These are phyloP conservation scores for Fusarium subtropicale DNA, from an alignment of 2,329 filamentous ascomycete genomes.

Conservation along the genomic window DNA sequence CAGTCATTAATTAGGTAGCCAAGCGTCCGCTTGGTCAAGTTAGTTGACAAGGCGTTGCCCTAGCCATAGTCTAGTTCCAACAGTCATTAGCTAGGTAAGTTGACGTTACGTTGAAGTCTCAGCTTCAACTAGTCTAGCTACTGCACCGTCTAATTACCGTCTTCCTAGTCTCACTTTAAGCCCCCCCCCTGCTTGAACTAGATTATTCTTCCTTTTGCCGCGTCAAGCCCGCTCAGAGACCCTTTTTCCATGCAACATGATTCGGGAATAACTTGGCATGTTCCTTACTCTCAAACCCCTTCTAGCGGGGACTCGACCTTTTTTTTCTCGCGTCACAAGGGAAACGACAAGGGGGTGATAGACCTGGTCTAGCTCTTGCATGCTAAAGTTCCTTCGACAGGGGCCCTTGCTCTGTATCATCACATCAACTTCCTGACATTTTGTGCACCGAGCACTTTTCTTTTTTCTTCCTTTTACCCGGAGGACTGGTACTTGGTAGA, in stretches of 20 bases:
- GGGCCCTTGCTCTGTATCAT: background rate
- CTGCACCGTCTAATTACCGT: conserved; percentile 5
- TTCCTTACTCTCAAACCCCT: background rate
- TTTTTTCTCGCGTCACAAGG: background rate
- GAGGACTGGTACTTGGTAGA: background rate
- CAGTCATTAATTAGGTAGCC: background rate
- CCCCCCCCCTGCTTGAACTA: background rate
- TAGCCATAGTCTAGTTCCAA: background rate
- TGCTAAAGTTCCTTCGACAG: background rate
- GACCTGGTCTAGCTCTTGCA: background rate
- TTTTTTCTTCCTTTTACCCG: background rate
- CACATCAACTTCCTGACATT: conserved; percentile 1
- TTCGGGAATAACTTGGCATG: conserved; percentile 4
- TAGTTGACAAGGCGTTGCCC: conserved; percentile 1
- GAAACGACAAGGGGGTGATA: background rate
- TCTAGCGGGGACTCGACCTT: background rate
- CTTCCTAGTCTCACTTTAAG: background rate
- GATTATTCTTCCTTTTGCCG: conserved; percentile 1
- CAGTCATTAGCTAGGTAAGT: background rate
- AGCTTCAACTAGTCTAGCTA: background rate
- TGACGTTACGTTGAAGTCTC: background rate
- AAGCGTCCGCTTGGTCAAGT: background rate
- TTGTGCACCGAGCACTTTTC: background rate
- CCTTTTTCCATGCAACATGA: background rate
- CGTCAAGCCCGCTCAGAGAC: conserved; percentile 4